Base-by-base conservation (phyloP, 1,284 basidiomycete genomes). In the Malassezia yamatoensis region DNA sequence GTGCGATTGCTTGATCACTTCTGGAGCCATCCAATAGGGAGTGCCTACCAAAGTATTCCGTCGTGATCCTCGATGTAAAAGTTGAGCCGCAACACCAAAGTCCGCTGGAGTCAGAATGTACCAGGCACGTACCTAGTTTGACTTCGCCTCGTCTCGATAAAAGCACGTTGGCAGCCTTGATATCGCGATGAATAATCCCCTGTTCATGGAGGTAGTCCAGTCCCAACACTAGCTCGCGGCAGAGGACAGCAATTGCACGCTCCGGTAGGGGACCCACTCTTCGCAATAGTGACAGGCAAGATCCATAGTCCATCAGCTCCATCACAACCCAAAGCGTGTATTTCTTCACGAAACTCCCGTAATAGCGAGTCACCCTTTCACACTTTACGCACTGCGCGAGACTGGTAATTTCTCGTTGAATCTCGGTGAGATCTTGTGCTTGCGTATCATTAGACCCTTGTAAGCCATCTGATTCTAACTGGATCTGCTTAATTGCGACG, bases 291-390 rank as follows among this genome's bases (percentile, higher is more conserved):
- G 96, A 93, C 49, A 94, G 82, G 77, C 93, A 96, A 18, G 90
- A 96, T n/a, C 93, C 93, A 34, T 93, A 94, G 0, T 90, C 90
- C 49, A 96, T 85, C 75, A 90, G 96, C 76, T 99, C 93, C 94
- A 98, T 98, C 70, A 99, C 81, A 72, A 99, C 98, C 94, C 94
- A 98, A 16, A 99, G 80, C 76, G 96, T 94, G 80, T 93, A 96
- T 13, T 88, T 85, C 62, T 88, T 85, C 59, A 99, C 88, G 76
- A 98, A 98, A 53, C 89, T 91, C 49, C 90, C 93, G 69, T 94
- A 96, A 77, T 96, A 98, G 45, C 85, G 81, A 36, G 93, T 98
- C 54, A 98, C 89, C 75, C 88, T 89, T 76, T 91, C 87, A 9
- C 90, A 94, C 73, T 91, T 89, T 21, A 45, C 54, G 78, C 90